These are phyloP conservation scores for Plantago elongata DNA, from an alignment of 257 asterid genomes.

Conservation along the genomic window DNA sequence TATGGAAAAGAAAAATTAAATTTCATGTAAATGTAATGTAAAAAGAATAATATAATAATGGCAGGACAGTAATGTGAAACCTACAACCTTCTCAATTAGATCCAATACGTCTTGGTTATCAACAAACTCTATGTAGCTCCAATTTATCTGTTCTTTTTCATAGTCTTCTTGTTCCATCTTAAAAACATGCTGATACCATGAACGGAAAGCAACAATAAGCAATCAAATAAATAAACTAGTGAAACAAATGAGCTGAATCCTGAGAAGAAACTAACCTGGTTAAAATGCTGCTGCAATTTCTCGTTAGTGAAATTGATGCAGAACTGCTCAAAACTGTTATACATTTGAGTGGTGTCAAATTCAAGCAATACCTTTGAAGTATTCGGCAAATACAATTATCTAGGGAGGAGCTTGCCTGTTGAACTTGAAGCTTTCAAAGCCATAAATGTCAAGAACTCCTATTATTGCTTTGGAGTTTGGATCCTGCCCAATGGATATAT, in stretches of 20 bases:
- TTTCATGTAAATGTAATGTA: conserved; percentile 8
- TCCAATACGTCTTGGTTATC: conserved; percentile 99
- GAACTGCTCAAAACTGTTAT: conserved; percentile 92
- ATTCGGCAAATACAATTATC: conserved; percentile 16
- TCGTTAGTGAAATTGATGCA: conserved; percentile 98
- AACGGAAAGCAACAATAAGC: conserved; percentile 24
- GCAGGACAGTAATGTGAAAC: conserved; percentile 9
- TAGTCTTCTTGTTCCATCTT: conserved; percentile 99
- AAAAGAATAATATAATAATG: conserved; percentile 11
- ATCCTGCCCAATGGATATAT: conserved; percentile 95
- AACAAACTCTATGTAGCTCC: conserved; percentile 99
- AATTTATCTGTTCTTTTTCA: conserved; percentile 88
- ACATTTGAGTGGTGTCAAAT: conserved; percentile 28
- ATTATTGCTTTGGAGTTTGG: conserved; percentile 89
- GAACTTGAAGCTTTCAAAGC: conserved; percentile 89
- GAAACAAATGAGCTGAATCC: conserved; percentile 19
- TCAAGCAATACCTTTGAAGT: conserved; percentile 10
- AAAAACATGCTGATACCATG: conserved; percentile 81
- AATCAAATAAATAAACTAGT: conserved; percentile 11
- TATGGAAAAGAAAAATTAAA: conserved; percentile 1
- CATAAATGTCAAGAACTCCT: conserved; percentile 97
- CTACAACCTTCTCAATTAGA: conserved; percentile 87
- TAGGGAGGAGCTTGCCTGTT: conserved; percentile 44
- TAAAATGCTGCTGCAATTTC: conserved; percentile 98
- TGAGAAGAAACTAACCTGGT: conserved; percentile 62